phyloP scores from a whole-genome alignment of 768 basidiomycete species.

The Naganishia friedmannii region DNA sequence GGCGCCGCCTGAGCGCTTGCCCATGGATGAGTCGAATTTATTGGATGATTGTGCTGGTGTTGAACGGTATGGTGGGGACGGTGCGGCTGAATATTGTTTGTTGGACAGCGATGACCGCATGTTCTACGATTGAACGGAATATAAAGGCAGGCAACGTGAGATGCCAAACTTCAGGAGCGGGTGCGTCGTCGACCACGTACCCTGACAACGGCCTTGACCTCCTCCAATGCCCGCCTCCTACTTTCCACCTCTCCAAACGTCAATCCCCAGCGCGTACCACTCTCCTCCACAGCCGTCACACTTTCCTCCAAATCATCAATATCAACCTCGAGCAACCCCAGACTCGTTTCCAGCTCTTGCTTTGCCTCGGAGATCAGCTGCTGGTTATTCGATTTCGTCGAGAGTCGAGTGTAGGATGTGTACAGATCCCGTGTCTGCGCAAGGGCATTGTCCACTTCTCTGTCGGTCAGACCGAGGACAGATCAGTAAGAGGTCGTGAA shows the following conservation, averaged over 20 bases:
- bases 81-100: not conserved
- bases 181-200: constrained; percentile 61
- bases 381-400: constrained; percentile 57
- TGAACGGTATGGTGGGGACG: not conserved
- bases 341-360: constrained; percentile 68
- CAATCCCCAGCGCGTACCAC: constrained; percentile 81
- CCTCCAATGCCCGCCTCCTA: constrained; percentile 70
- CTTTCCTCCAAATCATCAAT: constrained; percentile 90
- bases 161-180: not conserved
- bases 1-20: constrained; percentile 10
- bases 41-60: not conserved
- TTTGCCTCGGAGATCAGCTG: constrained; percentile 32
- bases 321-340: constrained; percentile 77
- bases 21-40: not conserved
- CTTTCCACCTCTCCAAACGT: constrained; percentile 71
- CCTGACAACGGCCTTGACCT: constrained; percentile 72
- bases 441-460: constrained; percentile 73
- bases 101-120: not conserved
- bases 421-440: constrained; percentile 68
- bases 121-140: not conserved
- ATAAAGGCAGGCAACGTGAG: not conserved
- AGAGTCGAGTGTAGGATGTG: constrained; percentile 73
- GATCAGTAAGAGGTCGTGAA: not conserved
- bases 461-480: constrained; percentile 52
- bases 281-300: constrained; percentile 82